A percentile compares a stretch with the other conserved stretches of the same genome.
Evolutionary conservation across 495 filamentous ascomycete species (phyloP).

Genomic region (Aspergillus sclerotioniger): DNA sequence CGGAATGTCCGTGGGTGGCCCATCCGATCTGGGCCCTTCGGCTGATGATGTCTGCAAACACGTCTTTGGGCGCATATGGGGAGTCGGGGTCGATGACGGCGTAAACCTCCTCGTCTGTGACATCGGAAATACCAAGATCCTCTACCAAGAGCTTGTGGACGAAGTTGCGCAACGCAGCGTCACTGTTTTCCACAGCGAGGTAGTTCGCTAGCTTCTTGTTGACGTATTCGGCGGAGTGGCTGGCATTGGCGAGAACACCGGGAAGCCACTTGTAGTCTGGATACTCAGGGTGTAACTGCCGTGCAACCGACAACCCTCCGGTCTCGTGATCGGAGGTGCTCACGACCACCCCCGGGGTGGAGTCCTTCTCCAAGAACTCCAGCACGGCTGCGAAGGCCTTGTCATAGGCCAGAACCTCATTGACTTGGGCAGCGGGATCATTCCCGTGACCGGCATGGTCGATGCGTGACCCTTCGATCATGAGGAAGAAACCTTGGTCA

Average conservation of each 20-base stretch:
- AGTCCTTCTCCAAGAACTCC: conserved; percentile 75
- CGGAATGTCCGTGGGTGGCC: conserved; percentile 87
- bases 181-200: conserved; percentile 33
- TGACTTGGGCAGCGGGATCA: conserved; percentile 91
- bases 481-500: conserved; percentile 94
- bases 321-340: conserved; percentile 95
- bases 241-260: conserved; percentile 72
- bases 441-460: conserved; percentile 96
- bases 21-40: conserved; percentile 86
- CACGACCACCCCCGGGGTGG: conserved; percentile 75
- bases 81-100: conserved; percentile 55
- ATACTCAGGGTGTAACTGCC: conserved; percentile 65
- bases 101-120: conserved; percentile 68
- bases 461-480: conserved; percentile 96
- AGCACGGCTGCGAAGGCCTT: conserved; percentile 76
- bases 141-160: conserved; percentile 60
- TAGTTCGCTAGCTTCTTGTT: conserved; percentile 56
- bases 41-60: conserved; percentile 84
- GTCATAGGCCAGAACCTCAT: conserved; percentile 92
- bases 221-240: conserved; percentile 72
- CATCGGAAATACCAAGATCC: conserved; percentile 74
- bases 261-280: conserved; percentile 89
- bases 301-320: conserved; percentile 77
- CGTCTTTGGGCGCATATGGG: conserved; percentile 42
- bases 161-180: conserved; percentile 42